A percentile compares a stretch with the other conserved stretches of the same genome.
Conservation (phyloP, 352 stramenopile species). For the Pythium sukuiense region DNA sequence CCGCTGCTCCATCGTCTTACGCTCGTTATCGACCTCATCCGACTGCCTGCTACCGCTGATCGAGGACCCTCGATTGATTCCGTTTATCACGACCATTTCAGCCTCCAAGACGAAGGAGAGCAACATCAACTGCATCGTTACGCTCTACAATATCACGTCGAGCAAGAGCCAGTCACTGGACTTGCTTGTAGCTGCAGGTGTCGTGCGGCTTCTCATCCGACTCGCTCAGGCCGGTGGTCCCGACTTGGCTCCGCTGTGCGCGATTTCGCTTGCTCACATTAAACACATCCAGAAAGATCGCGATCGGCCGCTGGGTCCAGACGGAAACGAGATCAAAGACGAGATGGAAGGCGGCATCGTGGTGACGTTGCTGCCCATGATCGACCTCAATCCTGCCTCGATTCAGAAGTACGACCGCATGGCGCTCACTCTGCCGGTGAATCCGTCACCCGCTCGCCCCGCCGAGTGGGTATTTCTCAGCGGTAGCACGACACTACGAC, state of each 20-base stretch:
- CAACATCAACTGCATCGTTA: slow-evolving; percentile 61
- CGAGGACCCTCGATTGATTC: slow-evolving; percentile 52
- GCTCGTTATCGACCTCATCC: slow-evolving; percentile 55
- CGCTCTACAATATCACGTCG: slow-evolving; percentile 74
- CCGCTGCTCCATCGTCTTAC: slow-evolving; percentile 68
- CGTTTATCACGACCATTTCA: slow-evolving; percentile 47
- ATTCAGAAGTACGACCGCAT: slow-evolving; percentile 75
- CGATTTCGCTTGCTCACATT: slow-evolving; percentile 73
- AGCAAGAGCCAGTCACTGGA: slow-evolving; percentile 49
- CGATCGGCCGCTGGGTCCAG: slow-evolving; percentile 23
- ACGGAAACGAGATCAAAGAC: slow-evolving; percentile 36
- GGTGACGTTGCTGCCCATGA: slow-evolving; percentile 71
- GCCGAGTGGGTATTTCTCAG: slow-evolving; percentile 59
- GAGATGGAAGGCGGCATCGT: slow-evolving; percentile 75
- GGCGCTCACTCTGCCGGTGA: slow-evolving; percentile 48
- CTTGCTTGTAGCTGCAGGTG: slow-evolving; percentile 45
- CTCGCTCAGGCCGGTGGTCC: slow-evolving; percentile 44
- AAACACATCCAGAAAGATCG: slow-evolving; percentile 70
- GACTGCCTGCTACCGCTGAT: slow-evolving; percentile 54
- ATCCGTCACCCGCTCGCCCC: slow-evolving; percentile 39
- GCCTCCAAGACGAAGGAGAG: slow-evolving; percentile 37
- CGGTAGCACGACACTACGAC: slow-evolving; percentile 39
- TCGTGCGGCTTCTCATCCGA: slow-evolving; percentile 64
- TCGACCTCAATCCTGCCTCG: slow-evolving; percentile 62
- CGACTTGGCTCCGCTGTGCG: slow-evolving; percentile 71